Conservation (phyloP, 257 asterid species). For the Solanum virginianum region DNA sequence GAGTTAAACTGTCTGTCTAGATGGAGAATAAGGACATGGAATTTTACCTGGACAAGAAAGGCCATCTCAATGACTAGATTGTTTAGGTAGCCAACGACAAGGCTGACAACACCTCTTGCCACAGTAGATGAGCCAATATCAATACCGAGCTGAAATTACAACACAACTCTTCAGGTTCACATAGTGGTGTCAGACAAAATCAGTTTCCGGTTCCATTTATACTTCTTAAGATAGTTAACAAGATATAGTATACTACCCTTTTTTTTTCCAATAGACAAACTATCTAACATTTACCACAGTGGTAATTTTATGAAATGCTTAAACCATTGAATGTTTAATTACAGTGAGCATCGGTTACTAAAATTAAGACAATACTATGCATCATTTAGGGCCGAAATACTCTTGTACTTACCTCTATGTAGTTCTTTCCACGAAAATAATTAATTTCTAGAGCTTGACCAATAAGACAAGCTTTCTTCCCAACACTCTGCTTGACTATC, state of each 20-base stretch:
- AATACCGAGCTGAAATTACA: slow-evolving; percentile 48
- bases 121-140: slow-evolving; percentile 87
- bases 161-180: background rate
- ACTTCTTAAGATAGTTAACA: background rate
- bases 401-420: slow-evolving; percentile 62
- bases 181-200: background rate
- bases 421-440: slow-evolving; percentile 79
- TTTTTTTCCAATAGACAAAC: background rate
- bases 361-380: background rate
- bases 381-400: background rate
- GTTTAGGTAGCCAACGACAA: slow-evolving; percentile 83
- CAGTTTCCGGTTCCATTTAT: background rate
- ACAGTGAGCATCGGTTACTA: background rate
- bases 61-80: slow-evolving; percentile 90
- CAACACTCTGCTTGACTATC: slow-evolving; percentile 96
- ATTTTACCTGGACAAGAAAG: slow-evolving; percentile 70
- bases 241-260: background rate
- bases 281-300: background rate
- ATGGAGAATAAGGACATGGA: background rate
- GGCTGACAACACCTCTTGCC: slow-evolving; percentile 82
- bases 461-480: slow-evolving; percentile 74
- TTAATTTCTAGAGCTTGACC: slow-evolving; percentile 81
- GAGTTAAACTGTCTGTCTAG: background rate
- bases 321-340: background rate
- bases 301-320: background rate